These are phyloP conservation scores for Yamadazyma siamensis DNA, from an alignment of 1,139 yeast genomes.

Conservation along the genomic window DNA sequence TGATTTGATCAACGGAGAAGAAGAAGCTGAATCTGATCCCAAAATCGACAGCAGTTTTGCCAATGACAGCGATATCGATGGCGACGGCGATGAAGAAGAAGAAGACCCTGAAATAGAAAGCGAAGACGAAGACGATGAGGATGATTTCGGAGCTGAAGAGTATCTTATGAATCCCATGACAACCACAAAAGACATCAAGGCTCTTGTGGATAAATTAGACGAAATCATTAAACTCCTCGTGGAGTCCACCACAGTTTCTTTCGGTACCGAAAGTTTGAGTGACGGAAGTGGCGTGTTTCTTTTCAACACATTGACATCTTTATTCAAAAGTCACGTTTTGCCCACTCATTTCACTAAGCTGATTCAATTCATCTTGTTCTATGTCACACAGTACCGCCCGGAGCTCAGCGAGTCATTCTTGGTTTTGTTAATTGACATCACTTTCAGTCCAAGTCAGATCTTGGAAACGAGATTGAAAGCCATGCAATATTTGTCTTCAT, in stretches of 20 bases:
- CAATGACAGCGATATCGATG: conserved; percentile 22
- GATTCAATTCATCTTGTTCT: conserved; percentile 81
- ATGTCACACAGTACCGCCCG: conserved; percentile 75
- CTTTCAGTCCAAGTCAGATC: conserved; percentile 65
- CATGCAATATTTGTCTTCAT: conserved; percentile 88
- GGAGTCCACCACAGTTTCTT: conserved; percentile 43
- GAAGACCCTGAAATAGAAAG: conserved; percentile 50
- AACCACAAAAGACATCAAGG: conserved; percentile 51
- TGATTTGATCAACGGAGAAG: conserved; percentile 54
- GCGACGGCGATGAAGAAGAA: conserved; percentile 33
- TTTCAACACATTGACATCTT: conserved; percentile 69
- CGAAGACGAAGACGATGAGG: conserved; percentile 34
- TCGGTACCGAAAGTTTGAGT: conserved; percentile 50
- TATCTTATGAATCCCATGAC: conserved; percentile 36
- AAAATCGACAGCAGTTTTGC: conserved; percentile 20
- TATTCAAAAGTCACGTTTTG: conserved; percentile 76
- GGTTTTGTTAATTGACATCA: conserved; percentile 78
- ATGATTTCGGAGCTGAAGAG: conserved; percentile 28
- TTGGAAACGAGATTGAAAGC: conserved; percentile 80
- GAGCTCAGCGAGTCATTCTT: conserved; percentile 83
- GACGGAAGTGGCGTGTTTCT: conserved; percentile 69
- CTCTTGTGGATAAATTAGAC: conserved; percentile 67
- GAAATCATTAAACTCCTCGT: conserved; percentile 57
- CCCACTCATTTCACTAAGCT: conserved; percentile 93
- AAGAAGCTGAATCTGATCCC: conserved; percentile 31